Evolutionary conservation across 2,329 filamentous ascomycete genomes (phyloP).

Genomic region (Fusarium sp.): DNA sequence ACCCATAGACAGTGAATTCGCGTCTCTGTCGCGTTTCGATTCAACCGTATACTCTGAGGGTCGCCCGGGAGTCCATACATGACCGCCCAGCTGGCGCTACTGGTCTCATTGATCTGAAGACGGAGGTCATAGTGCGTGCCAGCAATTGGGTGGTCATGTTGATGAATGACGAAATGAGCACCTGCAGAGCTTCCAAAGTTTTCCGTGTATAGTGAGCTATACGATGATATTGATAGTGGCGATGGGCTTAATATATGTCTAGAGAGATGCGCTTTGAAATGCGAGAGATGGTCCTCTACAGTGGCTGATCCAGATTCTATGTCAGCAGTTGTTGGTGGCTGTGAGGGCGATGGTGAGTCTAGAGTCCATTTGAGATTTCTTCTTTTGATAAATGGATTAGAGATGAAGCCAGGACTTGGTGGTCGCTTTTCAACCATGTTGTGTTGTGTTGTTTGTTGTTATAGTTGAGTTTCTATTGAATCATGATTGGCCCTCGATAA

Average conservation of each 20-base stretch:
- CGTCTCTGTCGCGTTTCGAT: conserved; percentile 70
- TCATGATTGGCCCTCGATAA: not conserved
- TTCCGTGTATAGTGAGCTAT: conserved; percentile 50
- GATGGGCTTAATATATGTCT: conserved; percentile 42
- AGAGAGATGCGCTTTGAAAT: conserved; percentile 51
- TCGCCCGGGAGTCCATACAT: conserved; percentile 71
- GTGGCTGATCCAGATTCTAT: conserved; percentile 53
- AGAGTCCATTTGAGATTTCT: conserved; percentile 57
- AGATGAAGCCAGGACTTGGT: conserved; percentile 49
- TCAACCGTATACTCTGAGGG: conserved; percentile 62
- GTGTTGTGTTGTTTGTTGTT: conserved; percentile 4
- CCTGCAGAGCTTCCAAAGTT: conserved; percentile 47
- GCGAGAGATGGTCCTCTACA: conserved; percentile 51
- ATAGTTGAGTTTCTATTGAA: not conserved
- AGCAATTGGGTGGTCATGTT: conserved; percentile 77
- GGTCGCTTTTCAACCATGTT: conserved; percentile 43
- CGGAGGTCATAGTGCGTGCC: conserved; percentile 76
- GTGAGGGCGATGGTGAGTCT: conserved; percentile 18
- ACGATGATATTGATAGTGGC: conserved; percentile 48
- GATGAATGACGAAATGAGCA: conserved; percentile 74
- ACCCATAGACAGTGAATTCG: conserved; percentile 69
- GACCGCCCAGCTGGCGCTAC: conserved; percentile 71
- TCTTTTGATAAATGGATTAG: conserved; percentile 60
- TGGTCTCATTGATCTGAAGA: conserved; percentile 74
- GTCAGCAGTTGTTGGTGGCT: conserved; percentile 44